Percentiles rank a stretch among this genome's conserved stretches.
Evolutionary conservation across 2,329 filamentous ascomycete genomes (phyloP).

Genomic region (Pezicula rhizophila): DNA sequence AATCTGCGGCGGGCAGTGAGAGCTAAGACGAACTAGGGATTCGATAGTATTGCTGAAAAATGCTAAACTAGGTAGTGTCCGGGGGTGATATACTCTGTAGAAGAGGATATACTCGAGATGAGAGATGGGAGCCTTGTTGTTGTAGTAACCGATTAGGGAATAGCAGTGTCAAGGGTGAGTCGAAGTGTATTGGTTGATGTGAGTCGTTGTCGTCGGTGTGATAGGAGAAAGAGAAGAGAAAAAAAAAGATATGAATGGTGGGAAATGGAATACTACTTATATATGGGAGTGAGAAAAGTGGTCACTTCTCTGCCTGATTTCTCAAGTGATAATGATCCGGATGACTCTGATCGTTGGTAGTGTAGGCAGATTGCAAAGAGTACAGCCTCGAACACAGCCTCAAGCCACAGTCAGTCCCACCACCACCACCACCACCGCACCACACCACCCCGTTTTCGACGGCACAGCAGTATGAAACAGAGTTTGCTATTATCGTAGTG

Average conservation of each 20-base stretch:
- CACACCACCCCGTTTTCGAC: too few relatives aligned
- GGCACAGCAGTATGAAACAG: too few relatives aligned
- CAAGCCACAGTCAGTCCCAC: too few relatives aligned
- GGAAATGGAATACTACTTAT: constrained; percentile 11
- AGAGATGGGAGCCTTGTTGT: neutral
- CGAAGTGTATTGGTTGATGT: neutral
- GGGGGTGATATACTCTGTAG: neutral
- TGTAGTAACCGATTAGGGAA: neutral
- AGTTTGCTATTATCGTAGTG: too few relatives aligned
- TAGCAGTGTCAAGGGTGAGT: neutral
- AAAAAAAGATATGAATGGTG: constrained; percentile 10
- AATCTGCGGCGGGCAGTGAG: constrained; percentile 3
- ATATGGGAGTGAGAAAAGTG: neutral
- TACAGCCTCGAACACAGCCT: too few relatives aligned
- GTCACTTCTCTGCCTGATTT: constrained; percentile 4
- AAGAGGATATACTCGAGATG: neutral
- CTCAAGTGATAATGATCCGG: neutral
- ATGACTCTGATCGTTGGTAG: neutral
- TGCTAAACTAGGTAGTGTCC: too few relatives aligned
- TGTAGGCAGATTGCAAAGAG: neutral
- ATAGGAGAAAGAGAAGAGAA: constrained; percentile 1
- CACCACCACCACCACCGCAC: too few relatives aligned
- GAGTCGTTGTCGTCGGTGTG: neutral
- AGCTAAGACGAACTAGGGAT: neutral
- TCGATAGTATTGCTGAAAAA: neutral